Evolutionary conservation across 2,329 filamentous ascomycete species (phyloP), one percentile per base, ranked within the genome.

Genomic region (Sarocladium brachiariae): DNA sequence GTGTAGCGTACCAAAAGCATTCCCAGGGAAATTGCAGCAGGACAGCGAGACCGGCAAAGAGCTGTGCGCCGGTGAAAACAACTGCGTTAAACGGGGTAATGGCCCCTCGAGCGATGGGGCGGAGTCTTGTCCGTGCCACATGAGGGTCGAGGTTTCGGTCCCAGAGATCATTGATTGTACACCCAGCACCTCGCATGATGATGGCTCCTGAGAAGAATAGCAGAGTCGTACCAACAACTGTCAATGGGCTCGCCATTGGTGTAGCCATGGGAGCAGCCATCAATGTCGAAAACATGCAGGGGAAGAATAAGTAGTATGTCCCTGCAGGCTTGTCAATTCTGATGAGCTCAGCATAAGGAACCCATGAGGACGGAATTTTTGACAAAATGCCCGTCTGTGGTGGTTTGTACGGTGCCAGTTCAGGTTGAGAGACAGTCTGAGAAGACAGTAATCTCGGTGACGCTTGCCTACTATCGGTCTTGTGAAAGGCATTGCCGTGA

Each of bases 91-190:
- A 76, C 0, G 87, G 86, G 2, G 81, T 84, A 48, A 95, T 72
- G 49, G 89, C 89, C 30, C 86, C 78, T 11, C 90, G 80, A 1
- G 90, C 89, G 54, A 96, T 86, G 2, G 90, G 90, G 14, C 90
- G 83, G 27, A 89, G 73, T 13, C 84, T 80, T 5, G 88, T 95
- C 45, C 90, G 80, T 2, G 78, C 69, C 13, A 95, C 89, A 55
- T 89, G 80, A 6, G 86, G 84, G 66, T 96, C 90, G 14, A 95
- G 82, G 58, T 93, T 87, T 50, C 88, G 81, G 66, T 95, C 90
- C 86, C 89, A 91, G 48, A 95, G 80, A 64, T 96, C 90, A 64
- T 95, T 95, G 69, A 95, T 89, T 16, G 86, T 86, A 66, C 90
- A 95, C 49, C 89, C 89, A 18, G 89, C 88, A 46, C 90, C 87